Evolutionary conservation across 805 yeast species (phyloP).

Genomic region (Metschnikowia dekortorum): DNA sequence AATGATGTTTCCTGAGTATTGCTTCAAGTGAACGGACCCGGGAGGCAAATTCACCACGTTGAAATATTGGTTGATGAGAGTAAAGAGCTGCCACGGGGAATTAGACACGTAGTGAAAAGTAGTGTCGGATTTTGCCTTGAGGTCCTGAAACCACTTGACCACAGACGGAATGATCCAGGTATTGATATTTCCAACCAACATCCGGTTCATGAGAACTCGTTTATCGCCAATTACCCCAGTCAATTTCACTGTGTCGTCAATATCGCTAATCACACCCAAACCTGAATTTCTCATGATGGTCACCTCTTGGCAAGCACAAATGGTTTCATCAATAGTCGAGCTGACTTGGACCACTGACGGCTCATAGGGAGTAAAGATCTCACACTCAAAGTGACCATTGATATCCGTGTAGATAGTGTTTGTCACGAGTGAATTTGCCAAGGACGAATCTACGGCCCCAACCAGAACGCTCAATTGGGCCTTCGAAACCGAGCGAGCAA

Average conservation of each 20-base stretch:
- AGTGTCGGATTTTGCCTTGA: conserved; percentile 42
- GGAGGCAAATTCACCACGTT: conserved; percentile 55
- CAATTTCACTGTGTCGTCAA: conserved; percentile 88
- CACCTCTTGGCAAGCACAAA: conserved; percentile 44
- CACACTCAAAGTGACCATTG: conserved; percentile 60
- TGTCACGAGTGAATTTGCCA: conserved; percentile 23
- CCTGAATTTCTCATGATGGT: conserved; percentile 45
- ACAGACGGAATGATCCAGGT: conserved; percentile 76
- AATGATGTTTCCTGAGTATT: conserved; percentile 77
- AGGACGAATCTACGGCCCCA: conserved; percentile 42
- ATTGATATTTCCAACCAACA: conserved; percentile 60
- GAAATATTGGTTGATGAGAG: conserved; percentile 55
- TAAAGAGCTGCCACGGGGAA: conserved; percentile 87
- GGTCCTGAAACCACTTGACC: conserved; percentile 61
- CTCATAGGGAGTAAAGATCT: conserved; percentile 50
- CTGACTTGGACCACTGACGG: conserved; percentile 59
- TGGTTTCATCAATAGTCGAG: conserved; percentile 43
- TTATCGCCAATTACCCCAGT: conserved; percentile 91
- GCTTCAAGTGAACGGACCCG: conserved; percentile 85
- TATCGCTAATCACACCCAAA: conserved; percentile 76
- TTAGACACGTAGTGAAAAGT: conserved; percentile 93
- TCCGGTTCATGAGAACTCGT: conserved; percentile 73
- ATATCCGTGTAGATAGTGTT: conserved; percentile 49
- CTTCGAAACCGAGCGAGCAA: conserved; percentile 61
- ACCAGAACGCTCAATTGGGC: conserved; percentile 52